A percentile compares a stretch with the other conserved stretches of the same genome.
These are phyloP conservation scores for Colletotrichum simmondsii DNA, from an alignment of 2,329 filamentous ascomycete species.

Conservation along the genomic window DNA sequence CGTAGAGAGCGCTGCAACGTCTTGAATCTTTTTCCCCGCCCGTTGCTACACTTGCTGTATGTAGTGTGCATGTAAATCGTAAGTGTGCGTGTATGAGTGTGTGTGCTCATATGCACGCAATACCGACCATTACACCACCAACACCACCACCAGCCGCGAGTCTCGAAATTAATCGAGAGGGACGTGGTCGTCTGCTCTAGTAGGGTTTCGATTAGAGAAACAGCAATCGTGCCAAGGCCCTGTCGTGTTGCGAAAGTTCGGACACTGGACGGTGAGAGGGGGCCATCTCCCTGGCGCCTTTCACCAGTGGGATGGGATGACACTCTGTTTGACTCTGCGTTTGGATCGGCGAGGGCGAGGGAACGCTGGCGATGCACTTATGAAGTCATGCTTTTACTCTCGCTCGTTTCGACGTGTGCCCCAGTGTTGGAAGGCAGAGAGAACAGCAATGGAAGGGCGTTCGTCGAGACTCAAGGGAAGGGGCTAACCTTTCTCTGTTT, in stretches of 20 bases:
- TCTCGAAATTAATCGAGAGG: background rate
- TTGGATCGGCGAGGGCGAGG: slow-evolving; percentile 3
- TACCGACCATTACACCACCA: background rate
- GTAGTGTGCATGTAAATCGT: background rate
- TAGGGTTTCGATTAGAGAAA: slow-evolving; percentile 2
- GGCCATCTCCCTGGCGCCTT: background rate
- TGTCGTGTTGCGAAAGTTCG: slow-evolving; percentile 21
- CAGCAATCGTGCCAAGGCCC: slow-evolving; percentile 7
- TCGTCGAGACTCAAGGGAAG: slow-evolving; percentile 4
- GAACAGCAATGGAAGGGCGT: slow-evolving; percentile 1
- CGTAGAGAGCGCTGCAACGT: background rate
- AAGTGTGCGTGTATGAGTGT: background rate
- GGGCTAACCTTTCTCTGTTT: background rate
- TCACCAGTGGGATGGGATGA: slow-evolving; percentile 24
- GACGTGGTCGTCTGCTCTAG: background rate
- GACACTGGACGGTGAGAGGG: background rate
- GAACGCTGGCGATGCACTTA: background rate
- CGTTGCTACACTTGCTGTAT: background rate
- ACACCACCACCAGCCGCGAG: background rate
- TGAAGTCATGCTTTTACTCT: background rate
- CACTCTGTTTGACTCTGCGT: slow-evolving; percentile 9
- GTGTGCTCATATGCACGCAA: background rate
- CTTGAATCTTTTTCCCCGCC: background rate
- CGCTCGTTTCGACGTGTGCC: background rate
- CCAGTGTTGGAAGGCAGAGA: background rate